Conservation (phyloP, 2,329 filamentous ascomycete genomes). For the Fonsecaea multimorphosa region DNA sequence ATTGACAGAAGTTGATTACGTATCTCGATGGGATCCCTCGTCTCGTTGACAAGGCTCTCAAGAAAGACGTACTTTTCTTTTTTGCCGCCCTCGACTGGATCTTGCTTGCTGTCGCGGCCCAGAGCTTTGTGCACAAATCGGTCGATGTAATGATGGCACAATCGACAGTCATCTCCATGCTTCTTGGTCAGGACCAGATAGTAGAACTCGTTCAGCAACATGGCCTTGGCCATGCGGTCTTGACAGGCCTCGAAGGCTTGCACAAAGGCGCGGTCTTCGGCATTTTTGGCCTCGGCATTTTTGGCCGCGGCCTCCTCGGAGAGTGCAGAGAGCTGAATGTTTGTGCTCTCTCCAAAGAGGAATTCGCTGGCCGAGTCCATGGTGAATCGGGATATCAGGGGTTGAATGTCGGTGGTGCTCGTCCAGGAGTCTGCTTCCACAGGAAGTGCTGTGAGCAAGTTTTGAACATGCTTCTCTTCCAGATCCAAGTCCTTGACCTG, state of each 20-base stretch:
- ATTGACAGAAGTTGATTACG: conserved; percentile 59
- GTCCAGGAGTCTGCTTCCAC: conserved; percentile 55
- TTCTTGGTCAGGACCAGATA: conserved; percentile 6
- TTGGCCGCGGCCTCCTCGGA: conserved; percentile 46
- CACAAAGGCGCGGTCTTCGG: conserved; percentile 47
- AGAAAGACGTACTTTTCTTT: conserved; percentile 56
- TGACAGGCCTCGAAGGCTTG: conserved; percentile 11
- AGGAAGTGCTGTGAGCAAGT: conserved; percentile 64
- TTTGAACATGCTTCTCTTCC: conserved; percentile 74
- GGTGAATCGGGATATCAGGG: conserved; percentile 68
- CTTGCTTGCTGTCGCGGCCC: conserved; percentile 39
- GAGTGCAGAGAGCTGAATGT: conserved; percentile 49
- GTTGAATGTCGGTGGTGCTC: conserved; percentile 63
- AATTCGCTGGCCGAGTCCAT: conserved; percentile 72
- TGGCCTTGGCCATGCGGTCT: conserved; percentile 14
- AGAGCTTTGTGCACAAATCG: conserved; percentile 54
- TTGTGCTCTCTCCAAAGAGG: conserved; percentile 66
- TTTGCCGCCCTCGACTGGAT: conserved; percentile 39
- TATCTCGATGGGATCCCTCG: conserved; percentile 49
- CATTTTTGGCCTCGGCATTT: conserved; percentile 40
- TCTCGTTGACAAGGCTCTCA: conserved; percentile 54
- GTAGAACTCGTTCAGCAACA: conserved; percentile 17
- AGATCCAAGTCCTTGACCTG: conserved; percentile 80
- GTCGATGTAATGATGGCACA: conserved; percentile 42
- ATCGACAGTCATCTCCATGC: conserved; percentile 8